Conservation (phyloP, 169 alveolate genomes). For the Cryptosporidium meleagridis region DNA sequence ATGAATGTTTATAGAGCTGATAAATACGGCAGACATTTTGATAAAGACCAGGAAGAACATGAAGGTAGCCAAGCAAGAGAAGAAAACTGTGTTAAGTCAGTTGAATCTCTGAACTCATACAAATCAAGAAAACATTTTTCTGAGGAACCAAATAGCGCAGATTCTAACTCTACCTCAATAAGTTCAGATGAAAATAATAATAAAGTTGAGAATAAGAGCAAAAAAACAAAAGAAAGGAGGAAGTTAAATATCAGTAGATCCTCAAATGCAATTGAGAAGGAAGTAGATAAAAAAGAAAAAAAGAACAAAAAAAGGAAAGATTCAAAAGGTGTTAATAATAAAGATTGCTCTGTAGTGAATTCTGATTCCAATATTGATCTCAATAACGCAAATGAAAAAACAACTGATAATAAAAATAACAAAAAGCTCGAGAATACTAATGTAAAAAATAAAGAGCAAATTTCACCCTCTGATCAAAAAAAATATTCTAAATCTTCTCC, state of each 20-base stretch:
- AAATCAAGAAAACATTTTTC: not conserved
- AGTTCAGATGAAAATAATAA: conserved; percentile 4
- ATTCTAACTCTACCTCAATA: not conserved
- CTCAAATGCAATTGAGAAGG: not conserved
- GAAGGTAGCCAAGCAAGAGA: not conserved
- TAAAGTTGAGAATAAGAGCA: not conserved
- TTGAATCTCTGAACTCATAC: not conserved
- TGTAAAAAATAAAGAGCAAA: not conserved
- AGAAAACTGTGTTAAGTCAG: not conserved
- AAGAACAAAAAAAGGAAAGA: not conserved
- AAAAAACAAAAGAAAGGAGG: not conserved
- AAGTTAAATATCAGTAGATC: not conserved
- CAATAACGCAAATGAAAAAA: not conserved
- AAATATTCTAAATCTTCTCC: not conserved
- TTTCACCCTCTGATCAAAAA: not conserved
- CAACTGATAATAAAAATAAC: not conserved
- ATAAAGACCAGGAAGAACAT: not conserved
- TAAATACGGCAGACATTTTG: not conserved
- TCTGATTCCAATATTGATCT: not conserved
- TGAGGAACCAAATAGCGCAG: not conserved
- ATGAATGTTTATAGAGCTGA: not conserved
- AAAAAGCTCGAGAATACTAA: not conserved
- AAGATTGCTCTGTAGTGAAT: not conserved
- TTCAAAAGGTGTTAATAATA: not conserved
- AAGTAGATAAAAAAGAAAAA: not conserved